These are phyloP conservation scores for Termitomyces bulborhizus DNA, from an alignment of 768 basidiomycete genomes.

Conservation along the genomic window DNA sequence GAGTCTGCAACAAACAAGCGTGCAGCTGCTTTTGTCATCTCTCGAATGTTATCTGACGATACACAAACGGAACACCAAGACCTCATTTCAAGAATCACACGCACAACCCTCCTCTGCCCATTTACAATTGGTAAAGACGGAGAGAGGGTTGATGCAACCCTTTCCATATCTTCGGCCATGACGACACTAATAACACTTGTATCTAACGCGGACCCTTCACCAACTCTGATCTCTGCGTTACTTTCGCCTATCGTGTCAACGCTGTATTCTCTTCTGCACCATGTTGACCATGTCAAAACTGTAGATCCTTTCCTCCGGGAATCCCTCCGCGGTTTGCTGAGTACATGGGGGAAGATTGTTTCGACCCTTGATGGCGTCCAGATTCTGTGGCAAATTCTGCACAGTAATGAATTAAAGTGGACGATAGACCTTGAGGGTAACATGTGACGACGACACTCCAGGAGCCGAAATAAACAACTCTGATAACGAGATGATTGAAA, in stretches of 20 bases:
- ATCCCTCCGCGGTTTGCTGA: slow-evolving; percentile 51
- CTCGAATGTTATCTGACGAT: slow-evolving; percentile 50
- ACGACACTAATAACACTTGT: slow-evolving; percentile 49
- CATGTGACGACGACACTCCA: slow-evolving; percentile 47
- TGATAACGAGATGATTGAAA: slow-evolving; percentile 66
- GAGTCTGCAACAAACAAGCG: slow-evolving; percentile 42
- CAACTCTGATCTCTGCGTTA: slow-evolving; percentile 52
- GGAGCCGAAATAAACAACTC: slow-evolving; percentile 31
- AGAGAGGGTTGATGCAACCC: neutral
- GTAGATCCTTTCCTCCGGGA: slow-evolving; percentile 62
- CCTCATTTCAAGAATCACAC: slow-evolving; percentile 29
- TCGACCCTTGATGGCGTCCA: slow-evolving; percentile 43
- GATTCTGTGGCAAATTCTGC: slow-evolving; percentile 56
- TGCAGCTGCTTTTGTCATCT: slow-evolving; percentile 63
- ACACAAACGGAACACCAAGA: slow-evolving; percentile 19
- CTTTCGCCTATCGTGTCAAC: slow-evolving; percentile 63
- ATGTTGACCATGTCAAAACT: slow-evolving; percentile 48
- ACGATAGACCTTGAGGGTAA: slow-evolving; percentile 48
- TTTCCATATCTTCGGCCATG: slow-evolving; percentile 26
- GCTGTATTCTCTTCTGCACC: slow-evolving; percentile 57
- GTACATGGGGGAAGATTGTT: slow-evolving; percentile 73
- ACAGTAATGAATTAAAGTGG: slow-evolving; percentile 48
- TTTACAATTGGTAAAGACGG: slow-evolving; percentile 23
- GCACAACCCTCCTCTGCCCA: slow-evolving; percentile 48
- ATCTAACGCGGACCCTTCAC: slow-evolving; percentile 76